phyloP scores from a whole-genome alignment of 495 filamentous ascomycete species.

The Xylaria telfairii region DNA sequence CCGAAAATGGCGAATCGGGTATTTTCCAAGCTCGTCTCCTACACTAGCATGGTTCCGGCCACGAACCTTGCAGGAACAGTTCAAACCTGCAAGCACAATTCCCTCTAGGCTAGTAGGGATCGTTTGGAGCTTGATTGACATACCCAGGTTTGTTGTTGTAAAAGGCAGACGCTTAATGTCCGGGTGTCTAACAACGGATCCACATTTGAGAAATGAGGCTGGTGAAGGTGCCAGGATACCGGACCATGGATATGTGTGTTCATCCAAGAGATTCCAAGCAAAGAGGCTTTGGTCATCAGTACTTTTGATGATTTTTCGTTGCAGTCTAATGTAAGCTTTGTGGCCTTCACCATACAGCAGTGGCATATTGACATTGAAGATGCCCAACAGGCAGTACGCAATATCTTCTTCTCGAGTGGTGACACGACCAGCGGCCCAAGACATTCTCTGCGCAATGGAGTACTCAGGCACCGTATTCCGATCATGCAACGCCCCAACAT shows the following conservation, averaged over 20 bases:
- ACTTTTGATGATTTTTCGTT: conserved; percentile 41
- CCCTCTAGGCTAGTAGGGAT: not conserved
- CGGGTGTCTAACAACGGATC: conserved; percentile 26
- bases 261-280: conserved; percentile 31
- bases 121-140: conserved; percentile 23
- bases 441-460: conserved; percentile 45
- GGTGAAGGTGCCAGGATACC: conserved; percentile 31
- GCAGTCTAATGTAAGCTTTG: conserved; percentile 41
- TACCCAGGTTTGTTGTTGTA: conserved; percentile 34
- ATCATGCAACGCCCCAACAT: conserved; percentile 30
- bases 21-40: too few relatives aligned
- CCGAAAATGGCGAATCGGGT: too few relatives aligned
- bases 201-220: conserved; percentile 28
- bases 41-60: too few relatives aligned
- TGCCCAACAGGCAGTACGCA: conserved; percentile 45
- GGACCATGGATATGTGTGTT: not conserved
- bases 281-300: conserved; percentile 41
- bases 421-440: conserved; percentile 40
- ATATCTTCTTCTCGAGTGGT: conserved; percentile 43
- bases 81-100: conserved; percentile 26
- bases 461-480: conserved; percentile 28
- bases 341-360: conserved; percentile 46
- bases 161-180: conserved; percentile 15
- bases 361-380: conserved; percentile 48
- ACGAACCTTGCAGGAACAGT: conserved; percentile 27